Evolutionary conservation across 257 asterid genomes (phyloP), one percentile per base, ranked within the genome.

Genomic region (Plantago major): DNA sequence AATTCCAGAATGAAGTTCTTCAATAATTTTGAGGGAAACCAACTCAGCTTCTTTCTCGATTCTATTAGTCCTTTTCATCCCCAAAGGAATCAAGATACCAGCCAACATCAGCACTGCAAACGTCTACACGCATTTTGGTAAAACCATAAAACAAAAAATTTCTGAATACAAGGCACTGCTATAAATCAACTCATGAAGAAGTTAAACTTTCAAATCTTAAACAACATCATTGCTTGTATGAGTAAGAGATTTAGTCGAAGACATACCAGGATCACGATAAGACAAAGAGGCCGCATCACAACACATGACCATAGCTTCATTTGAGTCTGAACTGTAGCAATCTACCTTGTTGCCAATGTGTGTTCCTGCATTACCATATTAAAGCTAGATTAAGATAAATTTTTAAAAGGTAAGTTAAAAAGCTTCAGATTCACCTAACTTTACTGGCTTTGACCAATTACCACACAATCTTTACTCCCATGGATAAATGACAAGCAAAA

Each of bases 201-300:
- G 40, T 16, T 5, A 17, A 2, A 10, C 19, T 30, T 22, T 22
- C 10, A 30, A 54, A 10, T 16, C 30, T 55, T 30, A 26, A 30
- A 4, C 38, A 51, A 3, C 37, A 19, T 5, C 3, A 16, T 54
- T 33, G 15, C 10, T 11, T 8, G 5, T 9, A 50, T 44, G 16
- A 17, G 56, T 48, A 46, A 47, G 44, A 5, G 3, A 55, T 13
- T 14, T 17, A 60, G 11, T 12, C 9, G 4, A 12, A 51, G 16
- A 40, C 74, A 63, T 74, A 83, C 90, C 76, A 76, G 46, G 46
- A 73, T 10, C 50, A 79, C 37, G 57, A 74, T 77, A 38, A 72
- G 76, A 62, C 71, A 69, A 50, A 76, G 43, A 15, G 80, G 84
- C 30, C 72, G 80, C 55, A 64, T 13, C 70, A 76, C 67, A 40